phyloP scores from a whole-genome alignment of 805 yeast genomes.

The Zygosaccharomyces kombuchaensis region DNA sequence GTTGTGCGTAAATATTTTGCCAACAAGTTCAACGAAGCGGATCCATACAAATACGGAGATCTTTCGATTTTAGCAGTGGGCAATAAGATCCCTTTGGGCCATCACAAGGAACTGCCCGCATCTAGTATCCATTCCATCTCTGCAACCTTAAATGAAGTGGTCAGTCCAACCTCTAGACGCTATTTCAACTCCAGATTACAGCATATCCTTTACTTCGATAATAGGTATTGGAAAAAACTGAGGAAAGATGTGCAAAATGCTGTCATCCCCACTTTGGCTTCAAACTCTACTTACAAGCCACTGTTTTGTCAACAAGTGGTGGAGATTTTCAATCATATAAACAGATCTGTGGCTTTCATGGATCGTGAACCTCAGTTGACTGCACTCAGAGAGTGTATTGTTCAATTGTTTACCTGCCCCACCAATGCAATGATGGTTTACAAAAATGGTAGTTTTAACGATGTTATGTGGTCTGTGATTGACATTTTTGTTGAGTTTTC shows the following conservation, averaged over 20 bases:
- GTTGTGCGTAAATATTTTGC: conserved; percentile 24
- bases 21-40: conserved; percentile 14
- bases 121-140: conserved; percentile 31
- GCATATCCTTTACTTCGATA: conserved; percentile 52
- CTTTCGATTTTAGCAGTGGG: conserved; percentile 35
- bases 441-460: conserved; percentile 36
- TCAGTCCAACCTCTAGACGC: conserved; percentile 12
- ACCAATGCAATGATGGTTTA: conserved; percentile 58
- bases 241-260: conserved; percentile 47
- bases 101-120: conserved; percentile 27
- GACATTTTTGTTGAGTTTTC: conserved; percentile 43
- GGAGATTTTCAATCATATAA: conserved; percentile 48
- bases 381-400: conserved; percentile 64
- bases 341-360: conserved; percentile 46
- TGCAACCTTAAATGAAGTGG: conserved; percentile 18
- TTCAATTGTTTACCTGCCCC: conserved; percentile 89
- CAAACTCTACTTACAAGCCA: conserved; percentile 45
- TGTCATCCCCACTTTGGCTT: conserved; percentile 52
- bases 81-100: conserved; percentile 34
- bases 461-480: conserved; percentile 45
- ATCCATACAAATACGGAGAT: conserved; percentile 26
- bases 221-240: conserved; percentile 50
- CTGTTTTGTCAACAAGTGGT: conserved; percentile 50
- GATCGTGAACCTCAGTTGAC: conserved; percentile 91
- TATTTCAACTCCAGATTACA: conserved; percentile 50